Evolutionary conservation across 2,329 filamentous ascomycete species (phyloP).

Genomic region (Cercospora sesami): DNA sequence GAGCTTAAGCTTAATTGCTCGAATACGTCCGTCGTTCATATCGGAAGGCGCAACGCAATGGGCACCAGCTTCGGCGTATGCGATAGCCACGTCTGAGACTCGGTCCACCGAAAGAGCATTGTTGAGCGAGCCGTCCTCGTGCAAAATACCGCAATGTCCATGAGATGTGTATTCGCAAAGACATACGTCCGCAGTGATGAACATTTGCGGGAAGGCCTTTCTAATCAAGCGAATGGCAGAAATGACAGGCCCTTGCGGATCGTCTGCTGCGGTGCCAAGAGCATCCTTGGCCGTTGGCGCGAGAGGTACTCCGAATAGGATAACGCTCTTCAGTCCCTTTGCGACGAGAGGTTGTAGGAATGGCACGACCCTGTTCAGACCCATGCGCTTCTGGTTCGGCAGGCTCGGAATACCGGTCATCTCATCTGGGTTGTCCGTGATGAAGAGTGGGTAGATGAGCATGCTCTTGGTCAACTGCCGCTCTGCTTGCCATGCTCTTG

Average conservation of each 20-base stretch:
- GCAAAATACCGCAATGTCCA: constrained; percentile 93
- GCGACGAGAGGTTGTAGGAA: constrained; percentile 83
- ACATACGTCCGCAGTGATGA: constrained; percentile 90
- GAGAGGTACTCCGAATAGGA: constrained; percentile 92
- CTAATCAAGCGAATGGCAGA: constrained; percentile 80
- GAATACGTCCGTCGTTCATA: constrained; percentile 98
- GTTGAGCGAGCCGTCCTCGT: constrained; percentile 89
- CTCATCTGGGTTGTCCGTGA: constrained; percentile 92
- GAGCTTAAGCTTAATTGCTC: constrained; percentile 95
- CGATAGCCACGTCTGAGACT: constrained; percentile 94
- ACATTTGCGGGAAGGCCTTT: constrained; percentile 82
- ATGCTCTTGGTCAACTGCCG: constrained; percentile 68
- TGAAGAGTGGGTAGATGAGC: constrained; percentile 97
- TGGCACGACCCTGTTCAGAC: constrained; percentile 79
- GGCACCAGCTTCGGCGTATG: constrained; percentile 91
- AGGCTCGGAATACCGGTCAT: constrained; percentile 87
- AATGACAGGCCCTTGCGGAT: constrained; percentile 90
- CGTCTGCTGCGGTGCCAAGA: constrained; percentile 87
- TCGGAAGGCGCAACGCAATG: constrained; percentile 97
- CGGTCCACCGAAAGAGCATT: constrained; percentile 91
- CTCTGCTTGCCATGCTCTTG: constrained; percentile 55
- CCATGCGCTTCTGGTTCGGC: constrained; percentile 84
- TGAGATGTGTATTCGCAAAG: constrained; percentile 98
- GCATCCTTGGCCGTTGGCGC: constrained; percentile 81
- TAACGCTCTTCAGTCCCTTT: constrained; percentile 89